Conservation (phyloP, 2,329 filamentous ascomycete genomes). For the Ophiostoma australiae region DNA sequence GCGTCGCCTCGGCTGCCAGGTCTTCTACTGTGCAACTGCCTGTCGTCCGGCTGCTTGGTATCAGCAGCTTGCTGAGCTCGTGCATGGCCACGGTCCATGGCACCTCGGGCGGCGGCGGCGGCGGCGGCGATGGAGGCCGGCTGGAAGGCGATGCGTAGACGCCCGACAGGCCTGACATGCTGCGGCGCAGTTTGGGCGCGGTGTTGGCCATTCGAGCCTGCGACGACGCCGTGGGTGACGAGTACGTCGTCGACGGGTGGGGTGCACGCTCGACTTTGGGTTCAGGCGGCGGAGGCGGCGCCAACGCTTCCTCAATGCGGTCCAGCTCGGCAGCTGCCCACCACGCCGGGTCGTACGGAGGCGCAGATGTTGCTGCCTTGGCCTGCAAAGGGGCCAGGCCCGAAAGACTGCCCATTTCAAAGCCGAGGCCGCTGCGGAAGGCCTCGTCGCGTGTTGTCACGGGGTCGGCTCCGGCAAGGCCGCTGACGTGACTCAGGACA, state of each 20-base stretch:
- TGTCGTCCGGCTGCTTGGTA: conserved; percentile 70
- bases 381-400: conserved; percentile 26
- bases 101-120: conserved; percentile 73
- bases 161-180: conserved; percentile 51
- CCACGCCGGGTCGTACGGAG: conserved; percentile 62
- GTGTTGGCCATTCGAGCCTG: conserved; percentile 69
- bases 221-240: conserved; percentile 82
- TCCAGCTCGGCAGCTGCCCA: conserved; percentile 64
- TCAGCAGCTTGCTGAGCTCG: conserved; percentile 75
- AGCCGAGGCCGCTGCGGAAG: conserved; percentile 44
- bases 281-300: conserved; percentile 41
- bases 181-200: conserved; percentile 60
- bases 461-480: conserved; percentile 59
- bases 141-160: conserved; percentile 32
- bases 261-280: conserved; percentile 50
- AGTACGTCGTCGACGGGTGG: conserved; percentile 66
- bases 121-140: conserved; percentile 42
- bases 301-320: conserved; percentile 58
- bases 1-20: conserved; percentile 63
- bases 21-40: conserved; percentile 74
- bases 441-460: conserved; percentile 35
- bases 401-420: conserved; percentile 47
- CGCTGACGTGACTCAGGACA: conserved; percentile 83
- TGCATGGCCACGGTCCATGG: conserved; percentile 80
- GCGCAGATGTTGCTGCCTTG: neutral